Evolutionary conservation across 2,329 filamentous ascomycete species (phyloP), one percentile per base, ranked within the genome.

Genomic region (Colletotrichum salicis): DNA sequence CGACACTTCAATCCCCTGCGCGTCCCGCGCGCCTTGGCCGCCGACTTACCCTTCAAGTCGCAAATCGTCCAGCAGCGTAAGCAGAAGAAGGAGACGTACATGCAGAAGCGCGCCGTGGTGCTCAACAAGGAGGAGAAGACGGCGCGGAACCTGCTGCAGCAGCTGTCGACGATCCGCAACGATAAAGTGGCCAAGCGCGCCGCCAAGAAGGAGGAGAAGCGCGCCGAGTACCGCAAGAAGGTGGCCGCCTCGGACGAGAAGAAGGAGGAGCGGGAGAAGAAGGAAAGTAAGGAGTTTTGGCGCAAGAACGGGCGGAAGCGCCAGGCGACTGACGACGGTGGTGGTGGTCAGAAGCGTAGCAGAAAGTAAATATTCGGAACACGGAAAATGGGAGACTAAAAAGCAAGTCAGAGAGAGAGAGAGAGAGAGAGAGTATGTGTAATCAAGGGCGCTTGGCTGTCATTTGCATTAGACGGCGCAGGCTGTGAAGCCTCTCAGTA

Each of bases 51-150:
- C 5, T 99, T 93, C 90, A 96, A 95, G 80, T 95, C 93, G 13
- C 96, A 99, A 81, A 95, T 97, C 78, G 89, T 92, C 27, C 86
- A 91, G 80, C 96, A 93, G 85, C 93, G 92, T 83, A 91, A 93
- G 72, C 94, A 95, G 84, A 91, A 90, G 81, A 92, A 91, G 77
- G 84, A 92, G 79, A 97, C 95, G 27, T 99, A 99, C 82, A 87
- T 97, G 87, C 94, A 97, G 86, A 98, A 98, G 85, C 93, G 96
- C 11, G 96, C 96, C 15, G 94, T 98, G n/a, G 90, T 97, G 29
- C 83, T 94, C 19, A 88, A 92, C 13, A 92, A 92, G 31, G 96
- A 98, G 82, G 96, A 99, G 88, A 94, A 93, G 87, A 93, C 92
- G 81, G 95, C 95, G 5, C 88, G 96, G 37, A 91, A 95, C 76